Conservation (phyloP, 768 basidiomycete genomes). For the Suillus tomentosus region DNA sequence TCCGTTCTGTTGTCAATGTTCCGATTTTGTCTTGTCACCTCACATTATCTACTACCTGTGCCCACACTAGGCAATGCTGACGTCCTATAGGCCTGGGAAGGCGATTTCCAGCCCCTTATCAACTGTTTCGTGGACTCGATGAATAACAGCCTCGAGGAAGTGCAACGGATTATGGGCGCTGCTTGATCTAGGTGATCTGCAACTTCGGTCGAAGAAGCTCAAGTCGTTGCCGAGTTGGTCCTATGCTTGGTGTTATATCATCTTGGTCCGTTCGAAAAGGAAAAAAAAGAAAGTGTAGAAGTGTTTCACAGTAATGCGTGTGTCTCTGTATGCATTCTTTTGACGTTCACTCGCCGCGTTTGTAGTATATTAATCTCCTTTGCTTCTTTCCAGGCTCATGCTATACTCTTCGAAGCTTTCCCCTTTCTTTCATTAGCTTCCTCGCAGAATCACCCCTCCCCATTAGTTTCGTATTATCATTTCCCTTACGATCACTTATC, state of each 20-base stretch:
- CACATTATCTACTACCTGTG: neutral
- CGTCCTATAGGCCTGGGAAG: constrained; percentile 34
- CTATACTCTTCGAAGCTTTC: neutral
- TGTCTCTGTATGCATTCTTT: neutral
- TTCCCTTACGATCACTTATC: neutral
- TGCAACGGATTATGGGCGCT: constrained; percentile 31
- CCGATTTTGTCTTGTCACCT: neutral
- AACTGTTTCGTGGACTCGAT: constrained; percentile 33
- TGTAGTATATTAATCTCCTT: neutral
- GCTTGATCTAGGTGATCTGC: neutral
- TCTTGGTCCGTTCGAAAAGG: neutral
- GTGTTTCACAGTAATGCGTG: neutral
- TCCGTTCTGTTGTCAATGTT: too few relatives aligned
- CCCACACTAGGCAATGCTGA: neutral
- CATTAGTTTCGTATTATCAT: too few relatives aligned
- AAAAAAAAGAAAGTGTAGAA: neutral
- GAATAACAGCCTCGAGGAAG: constrained; percentile 26
- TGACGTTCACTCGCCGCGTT: neutral
- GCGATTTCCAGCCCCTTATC: constrained; percentile 34
- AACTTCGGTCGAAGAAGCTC: neutral
- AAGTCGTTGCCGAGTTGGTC: neutral
- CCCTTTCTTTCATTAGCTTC: neutral
- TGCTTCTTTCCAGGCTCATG: neutral
- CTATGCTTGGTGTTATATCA: neutral
- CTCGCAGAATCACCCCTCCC: neutral